phyloP scores from a whole-genome alignment of 78 protist species.

The Dictyostelium brefeldianum region DNA sequence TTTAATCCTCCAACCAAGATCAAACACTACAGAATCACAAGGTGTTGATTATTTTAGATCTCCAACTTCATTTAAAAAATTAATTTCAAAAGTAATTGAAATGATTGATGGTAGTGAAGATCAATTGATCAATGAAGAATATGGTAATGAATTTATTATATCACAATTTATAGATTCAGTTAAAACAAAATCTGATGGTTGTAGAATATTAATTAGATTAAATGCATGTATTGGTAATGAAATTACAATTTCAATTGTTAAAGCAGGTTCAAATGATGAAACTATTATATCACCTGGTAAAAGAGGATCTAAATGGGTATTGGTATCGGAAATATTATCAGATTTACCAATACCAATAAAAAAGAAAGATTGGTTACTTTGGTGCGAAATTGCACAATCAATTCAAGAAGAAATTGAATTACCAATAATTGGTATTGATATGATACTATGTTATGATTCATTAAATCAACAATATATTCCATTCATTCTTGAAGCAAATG shows the following conservation, averaged over 20 bases:
- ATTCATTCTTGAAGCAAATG: conserved; percentile 39
- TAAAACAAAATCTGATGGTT: not conserved
- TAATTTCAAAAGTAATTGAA: not conserved
- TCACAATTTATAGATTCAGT: conserved; percentile 14
- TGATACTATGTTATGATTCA: not conserved
- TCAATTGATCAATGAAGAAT: not conserved
- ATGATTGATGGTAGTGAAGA: conserved; percentile 8
- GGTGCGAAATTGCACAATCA: conserved; percentile 19
- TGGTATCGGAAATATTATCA: not conserved
- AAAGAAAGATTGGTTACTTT: not conserved
- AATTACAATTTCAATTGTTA: conserved; percentile 38
- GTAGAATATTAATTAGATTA: conserved; percentile 9
- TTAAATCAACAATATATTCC: not conserved
- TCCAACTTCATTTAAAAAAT: not conserved
- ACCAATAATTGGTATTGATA: conserved; percentile 67
- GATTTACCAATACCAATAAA: not conserved
- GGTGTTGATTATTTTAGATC: conserved; percentile 3
- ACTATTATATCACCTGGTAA: conserved; percentile 35
- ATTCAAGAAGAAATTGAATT: not conserved
- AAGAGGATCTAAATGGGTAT: conserved; percentile 13
- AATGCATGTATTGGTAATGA: conserved; percentile 48
- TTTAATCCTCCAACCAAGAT: conserved; percentile 12
- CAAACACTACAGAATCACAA: conserved; percentile 48
- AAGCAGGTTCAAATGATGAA: not conserved
- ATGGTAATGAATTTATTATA: conserved; percentile 11